Conservation (phyloP, 2,329 filamentous ascomycete genomes). For the Alternaria novae-zelandiae region DNA sequence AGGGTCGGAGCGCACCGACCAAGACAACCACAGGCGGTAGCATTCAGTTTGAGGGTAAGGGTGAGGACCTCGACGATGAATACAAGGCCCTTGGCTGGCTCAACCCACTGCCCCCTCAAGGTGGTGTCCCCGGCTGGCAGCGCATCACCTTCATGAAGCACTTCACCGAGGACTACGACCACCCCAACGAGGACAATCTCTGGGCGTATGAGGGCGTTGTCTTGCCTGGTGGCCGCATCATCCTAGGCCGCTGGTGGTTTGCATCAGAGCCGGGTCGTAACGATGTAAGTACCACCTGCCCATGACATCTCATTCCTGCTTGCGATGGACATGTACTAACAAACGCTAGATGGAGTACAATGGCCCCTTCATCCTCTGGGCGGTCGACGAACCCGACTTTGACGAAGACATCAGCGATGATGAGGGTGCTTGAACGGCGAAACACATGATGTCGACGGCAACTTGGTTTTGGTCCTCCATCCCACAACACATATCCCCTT, state of each 20-base stretch:
- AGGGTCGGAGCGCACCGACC: slow-evolving; percentile 10
- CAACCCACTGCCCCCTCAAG: slow-evolving; percentile 57
- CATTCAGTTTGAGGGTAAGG: slow-evolving; percentile 49
- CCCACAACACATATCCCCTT: neutral
- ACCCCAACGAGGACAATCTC: slow-evolving; percentile 43
- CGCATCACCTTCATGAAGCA: slow-evolving; percentile 63
- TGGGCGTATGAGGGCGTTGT: slow-evolving; percentile 60
- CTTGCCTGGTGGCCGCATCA: slow-evolving; percentile 55
- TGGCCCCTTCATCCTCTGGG: slow-evolving; percentile 47
- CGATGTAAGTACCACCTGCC: slow-evolving; percentile 19
- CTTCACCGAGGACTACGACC: slow-evolving; percentile 42
- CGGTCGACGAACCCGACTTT: slow-evolving; percentile 32
- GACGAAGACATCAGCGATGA: slow-evolving; percentile 4
- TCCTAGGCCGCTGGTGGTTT: slow-evolving; percentile 58
- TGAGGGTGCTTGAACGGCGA: neutral
- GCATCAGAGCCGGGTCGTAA: slow-evolving; percentile 36
- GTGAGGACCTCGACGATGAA: slow-evolving; percentile 45
- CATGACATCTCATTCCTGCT: neutral
- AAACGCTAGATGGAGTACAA: slow-evolving; percentile 24
- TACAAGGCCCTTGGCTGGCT: slow-evolving; percentile 55
- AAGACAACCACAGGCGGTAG: slow-evolving; percentile 10
- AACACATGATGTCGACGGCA: neutral
- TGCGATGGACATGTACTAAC: slow-evolving; percentile 14
- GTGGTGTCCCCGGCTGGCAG: slow-evolving; percentile 59
- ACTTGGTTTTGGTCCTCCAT: neutral